Base-by-base conservation (phyloP, 2,329 filamentous ascomycete species). In the Xylaria sp. region DNA sequence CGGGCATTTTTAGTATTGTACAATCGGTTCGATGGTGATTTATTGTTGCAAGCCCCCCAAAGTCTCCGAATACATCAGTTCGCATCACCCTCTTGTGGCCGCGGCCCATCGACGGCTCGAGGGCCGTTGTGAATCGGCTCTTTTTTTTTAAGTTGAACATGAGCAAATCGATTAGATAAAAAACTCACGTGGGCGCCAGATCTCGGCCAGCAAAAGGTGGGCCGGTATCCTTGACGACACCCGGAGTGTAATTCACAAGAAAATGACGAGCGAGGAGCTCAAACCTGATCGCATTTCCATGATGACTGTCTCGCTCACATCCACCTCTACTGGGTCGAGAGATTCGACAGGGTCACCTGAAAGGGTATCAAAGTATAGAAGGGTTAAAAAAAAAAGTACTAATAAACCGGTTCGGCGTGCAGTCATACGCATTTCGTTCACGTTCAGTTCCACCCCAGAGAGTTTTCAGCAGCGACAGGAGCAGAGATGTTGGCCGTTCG, bases 391-490 rank as follows among this genome's bases (percentile, higher is more conserved):
- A 72, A 58, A 55, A 53, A 59, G 53, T 48, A 65, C 35, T 60
- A 60, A 69, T 40, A 74, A 77, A 77, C 75, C 72, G 73, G 73
- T 70, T 74, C 71, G 68, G 75, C 75, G 75, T 79, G 72, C 69
- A 75, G 69, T 80, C 78, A 75, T 80, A 71, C 74, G 60, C 63
- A 63, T 54, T 71, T 68, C 70, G 58, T 70, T 66, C 60, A 72
- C 67, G 68, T 72, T 72, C 86, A 98, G 84, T 97, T 97, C 94
- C 94, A 98, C 76, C 94, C 94, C 73, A 98, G 88, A 60, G 93
- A 97, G 86, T 98, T 98, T 84, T 97, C 94, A 3, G 94, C 92
- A 80, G 94, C 94, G 71, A 97, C 92, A 3, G 94, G 94, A 40
- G 93, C 93, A 70, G 93, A 97, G 79, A 98, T 97, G 81, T 91